A percentile compares a stretch with the other conserved stretches of the same genome.
Conservation (phyloP, 306 rosid genomes). For the Rosa lucieae region DNA sequence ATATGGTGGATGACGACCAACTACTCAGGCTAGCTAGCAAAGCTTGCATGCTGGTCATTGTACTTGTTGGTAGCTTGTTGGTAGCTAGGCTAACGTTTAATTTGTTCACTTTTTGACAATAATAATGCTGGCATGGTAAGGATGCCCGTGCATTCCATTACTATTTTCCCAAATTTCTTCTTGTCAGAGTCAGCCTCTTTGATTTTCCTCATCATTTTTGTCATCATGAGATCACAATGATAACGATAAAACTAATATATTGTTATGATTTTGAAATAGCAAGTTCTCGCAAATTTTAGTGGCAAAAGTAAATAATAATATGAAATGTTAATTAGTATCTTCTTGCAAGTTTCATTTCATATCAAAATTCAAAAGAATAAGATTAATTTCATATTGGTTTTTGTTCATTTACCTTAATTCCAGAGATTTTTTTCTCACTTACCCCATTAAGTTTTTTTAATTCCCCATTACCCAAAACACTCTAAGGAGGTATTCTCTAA, state of each 20-base stretch:
- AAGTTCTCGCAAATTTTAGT: neutral
- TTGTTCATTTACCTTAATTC: no score
- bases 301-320: neutral
- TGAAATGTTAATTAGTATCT: neutral
- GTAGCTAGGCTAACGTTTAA: conserved; percentile 7
- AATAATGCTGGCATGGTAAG: conserved; percentile 9
- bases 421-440: no score
- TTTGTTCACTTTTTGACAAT: conserved; percentile 38
- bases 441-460: no score
- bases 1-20: conserved; percentile 46
- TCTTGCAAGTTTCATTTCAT: neutral
- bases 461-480: no score
- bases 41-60: conserved; percentile 33
- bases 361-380: neutral
- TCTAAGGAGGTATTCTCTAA: no score
- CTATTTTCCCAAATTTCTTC: conserved; percentile 6
- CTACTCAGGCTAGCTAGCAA: conserved; percentile 41
- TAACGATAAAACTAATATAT: neutral
- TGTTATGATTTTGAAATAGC: neutral
- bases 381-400: neutral
- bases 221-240: neutral
- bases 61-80: conserved; percentile 20
- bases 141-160: conserved; percentile 51
- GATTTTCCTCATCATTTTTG: neutral
- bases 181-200: neutral